phyloP scores from a whole-genome alignment of 2,329 filamentous ascomycete species.

The Botrytis pseudocinerea region DNA sequence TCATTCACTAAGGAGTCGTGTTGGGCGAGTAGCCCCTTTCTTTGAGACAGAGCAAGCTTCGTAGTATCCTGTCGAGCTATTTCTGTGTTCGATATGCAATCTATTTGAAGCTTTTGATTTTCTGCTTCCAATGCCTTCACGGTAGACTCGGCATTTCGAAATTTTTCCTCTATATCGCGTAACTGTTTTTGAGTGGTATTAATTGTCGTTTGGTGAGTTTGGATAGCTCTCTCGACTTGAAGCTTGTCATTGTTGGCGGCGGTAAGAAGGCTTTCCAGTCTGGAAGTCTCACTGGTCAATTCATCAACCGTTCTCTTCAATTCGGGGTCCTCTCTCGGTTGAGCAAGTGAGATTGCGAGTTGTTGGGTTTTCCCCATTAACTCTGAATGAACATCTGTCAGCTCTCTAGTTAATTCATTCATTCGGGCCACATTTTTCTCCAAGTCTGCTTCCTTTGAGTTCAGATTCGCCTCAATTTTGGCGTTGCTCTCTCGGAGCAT shows the following conservation, averaged over 20 bases:
- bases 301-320: constrained; percentile 30
- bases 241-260: constrained; percentile 41
- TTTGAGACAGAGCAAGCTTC: constrained; percentile 25
- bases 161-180: constrained; percentile 25
- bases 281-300: constrained; percentile 32
- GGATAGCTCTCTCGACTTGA: constrained; percentile 27
- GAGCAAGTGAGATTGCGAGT: constrained; percentile 26
- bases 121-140: constrained; percentile 37
- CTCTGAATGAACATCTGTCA: constrained; percentile 28
- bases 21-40: background rate
- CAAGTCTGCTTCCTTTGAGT: constrained; percentile 26
- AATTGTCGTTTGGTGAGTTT: constrained; percentile 21
- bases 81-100: background rate
- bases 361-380: constrained; percentile 32
- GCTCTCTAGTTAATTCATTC: constrained; percentile 28
- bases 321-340: constrained; percentile 31
- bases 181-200: constrained; percentile 24
- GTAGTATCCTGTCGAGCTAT: constrained; percentile 35
- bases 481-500: constrained; percentile 32
- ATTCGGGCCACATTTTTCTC: constrained; percentile 26
- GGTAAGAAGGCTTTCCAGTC: constrained; percentile 37
- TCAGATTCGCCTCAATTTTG: constrained; percentile 26
- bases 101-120: constrained; percentile 30
- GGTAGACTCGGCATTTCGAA: constrained; percentile 27
- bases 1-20: constrained; percentile 16